Evolutionary conservation across 2,329 filamentous ascomycete species (phyloP).

Genomic region (Raffaelea arxii): DNA sequence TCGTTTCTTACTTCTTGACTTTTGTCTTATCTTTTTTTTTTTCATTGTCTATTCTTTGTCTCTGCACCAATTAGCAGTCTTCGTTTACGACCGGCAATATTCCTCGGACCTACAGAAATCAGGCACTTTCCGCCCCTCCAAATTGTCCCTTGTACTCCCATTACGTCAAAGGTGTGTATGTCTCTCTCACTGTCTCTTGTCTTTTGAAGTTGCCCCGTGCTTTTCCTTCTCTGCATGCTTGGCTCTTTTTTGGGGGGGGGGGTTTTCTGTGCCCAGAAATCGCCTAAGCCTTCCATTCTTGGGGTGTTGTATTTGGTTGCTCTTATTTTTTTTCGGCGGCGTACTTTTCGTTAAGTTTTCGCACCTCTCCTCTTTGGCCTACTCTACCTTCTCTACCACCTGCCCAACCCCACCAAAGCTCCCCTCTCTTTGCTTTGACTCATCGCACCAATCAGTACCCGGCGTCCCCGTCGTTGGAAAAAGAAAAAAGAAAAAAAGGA

Average conservation of each 20-base stretch:
- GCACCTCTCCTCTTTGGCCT: background rate
- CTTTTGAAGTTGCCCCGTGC: no score
- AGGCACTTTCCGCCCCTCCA: no score
- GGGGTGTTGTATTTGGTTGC: background rate
- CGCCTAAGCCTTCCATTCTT: no score
- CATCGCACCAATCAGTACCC: slow-evolving; percentile 2
- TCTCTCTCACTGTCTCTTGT: no score
- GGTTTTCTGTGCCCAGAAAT: no score
- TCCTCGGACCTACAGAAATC: no score
- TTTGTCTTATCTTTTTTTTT: background rate
- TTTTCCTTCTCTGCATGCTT: no score
- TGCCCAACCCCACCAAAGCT: slow-evolving; percentile 7
- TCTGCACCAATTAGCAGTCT: background rate
- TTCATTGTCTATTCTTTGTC: background rate
- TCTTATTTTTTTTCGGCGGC: background rate
- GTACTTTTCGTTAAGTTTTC: background rate
- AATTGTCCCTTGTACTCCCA: no score
- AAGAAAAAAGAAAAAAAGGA: no score
- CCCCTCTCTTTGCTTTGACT: background rate
- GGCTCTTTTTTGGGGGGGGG: no score
- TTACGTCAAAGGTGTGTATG: no score
- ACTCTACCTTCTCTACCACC: background rate
- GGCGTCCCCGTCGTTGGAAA: background rate
- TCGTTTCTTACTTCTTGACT: background rate
- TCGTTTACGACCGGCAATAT: no score